Base-by-base conservation (phyloP, 768 basidiomycete species). In the Lactarius sanguifluus region DNA sequence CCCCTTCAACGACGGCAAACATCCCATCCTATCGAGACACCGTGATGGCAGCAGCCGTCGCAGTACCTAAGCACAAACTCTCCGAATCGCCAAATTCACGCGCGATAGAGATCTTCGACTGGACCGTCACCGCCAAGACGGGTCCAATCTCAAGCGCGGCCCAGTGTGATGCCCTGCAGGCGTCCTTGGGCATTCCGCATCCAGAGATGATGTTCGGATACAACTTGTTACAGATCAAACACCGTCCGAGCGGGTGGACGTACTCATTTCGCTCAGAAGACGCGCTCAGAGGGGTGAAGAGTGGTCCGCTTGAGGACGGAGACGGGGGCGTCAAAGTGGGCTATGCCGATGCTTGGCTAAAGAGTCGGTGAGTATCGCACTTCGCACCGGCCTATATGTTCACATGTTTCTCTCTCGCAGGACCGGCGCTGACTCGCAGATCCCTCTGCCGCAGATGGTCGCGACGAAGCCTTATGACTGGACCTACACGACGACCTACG, bases 191-290 rank as follows among this genome's bases (percentile, higher is more conserved):
- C 2, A 81, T 98, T 30, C 92, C 96, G 0, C 77, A 96, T 1
- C 97, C 97, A 2, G 97, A 99, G 75, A 98, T 98, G 94, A 94
- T 92, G 0, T 98, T 98, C 72, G 95, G 94, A 6, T 86, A 84
- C 76, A 98, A 98, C 76, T 75, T 74, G 18, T 81, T 99, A 10
- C 78, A 81, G 4, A 77, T 98, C 30, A 80, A 82, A 38, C 92
- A 98, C 71, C 78, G 74, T 30, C 76, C 85, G 0, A 86, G 83
- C 9, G 86, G 85, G 13, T 89, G 90, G 83, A 78, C 76, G 59
- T 85, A 90, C 64, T 72, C 78, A 0, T 95, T 97, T 75, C 82
- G 84, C 25, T 82, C 91, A 0, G 77, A 83, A 45, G 82, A 84
- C 13, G 93, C 94, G 1, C 77, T 99, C 56, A 78, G 78, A 52